Percentiles rank a stretch among this genome's conserved stretches.
Evolutionary conservation across 768 basidiomycete species (phyloP).

Genomic region (Astraeus odoratus): DNA sequence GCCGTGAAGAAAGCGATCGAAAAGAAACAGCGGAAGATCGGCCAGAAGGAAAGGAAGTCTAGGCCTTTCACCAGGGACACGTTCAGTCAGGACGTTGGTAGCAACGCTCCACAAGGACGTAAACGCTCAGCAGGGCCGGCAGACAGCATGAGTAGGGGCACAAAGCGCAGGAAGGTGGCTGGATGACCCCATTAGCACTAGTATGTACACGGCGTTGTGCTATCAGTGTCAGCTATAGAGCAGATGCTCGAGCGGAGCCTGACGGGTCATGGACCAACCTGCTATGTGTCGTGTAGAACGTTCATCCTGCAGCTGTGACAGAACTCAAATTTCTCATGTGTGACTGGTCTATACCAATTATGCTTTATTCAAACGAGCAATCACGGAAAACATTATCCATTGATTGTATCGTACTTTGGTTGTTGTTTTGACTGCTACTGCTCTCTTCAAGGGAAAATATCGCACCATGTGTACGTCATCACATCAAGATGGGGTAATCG

Average conservation of each 20-base stretch:
- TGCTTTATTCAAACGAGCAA: neutral
- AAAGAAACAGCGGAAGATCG: conserved; percentile 81
- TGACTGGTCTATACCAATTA: neutral
- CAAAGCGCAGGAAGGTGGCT: conserved; percentile 18
- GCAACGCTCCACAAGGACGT: conserved; percentile 3
- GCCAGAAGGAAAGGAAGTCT: conserved; percentile 84
- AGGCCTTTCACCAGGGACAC: conserved; percentile 50
- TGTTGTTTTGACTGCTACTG: conserved; percentile 15
- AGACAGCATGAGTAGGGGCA: conserved; percentile 5
- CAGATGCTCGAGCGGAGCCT: no score
- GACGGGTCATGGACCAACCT: no score
- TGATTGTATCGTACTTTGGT: conserved; percentile 24
- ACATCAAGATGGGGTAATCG: conserved; percentile 15
- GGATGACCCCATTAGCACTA: neutral
- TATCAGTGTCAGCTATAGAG: no score
- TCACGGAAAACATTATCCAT: conserved; percentile 17
- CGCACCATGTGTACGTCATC: no score
- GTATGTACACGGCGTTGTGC: neutral
- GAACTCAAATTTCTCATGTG: neutral
- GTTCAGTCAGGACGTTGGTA: conserved; percentile 7
- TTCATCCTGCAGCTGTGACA: neutral
- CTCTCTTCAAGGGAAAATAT: conserved; percentile 18
- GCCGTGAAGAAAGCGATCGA: conserved; percentile 86
- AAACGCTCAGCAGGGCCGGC: conserved; percentile 10
- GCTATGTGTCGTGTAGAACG: no score